These are phyloP conservation scores for Cymbopogon citratus DNA, from an alignment of 176 grass and related monocot species.

Conservation along the genomic window DNA sequence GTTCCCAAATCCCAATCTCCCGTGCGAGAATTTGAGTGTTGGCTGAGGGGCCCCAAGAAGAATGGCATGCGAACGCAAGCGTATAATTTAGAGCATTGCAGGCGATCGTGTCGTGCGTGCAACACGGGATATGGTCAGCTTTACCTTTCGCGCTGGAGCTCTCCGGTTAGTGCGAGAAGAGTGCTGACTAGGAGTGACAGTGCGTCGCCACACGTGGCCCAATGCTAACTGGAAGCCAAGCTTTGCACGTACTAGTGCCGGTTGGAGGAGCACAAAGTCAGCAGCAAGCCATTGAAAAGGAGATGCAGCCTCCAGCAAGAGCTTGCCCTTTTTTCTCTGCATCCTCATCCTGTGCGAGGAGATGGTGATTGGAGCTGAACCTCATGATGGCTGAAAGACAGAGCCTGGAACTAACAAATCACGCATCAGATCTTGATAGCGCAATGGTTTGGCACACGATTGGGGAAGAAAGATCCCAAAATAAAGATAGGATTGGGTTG, in stretches of 20 bases:
- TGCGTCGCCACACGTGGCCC: constrained; percentile 25
- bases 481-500: constrained; percentile 7
- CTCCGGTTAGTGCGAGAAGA: constrained; percentile 8
- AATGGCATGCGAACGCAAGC: neutral
- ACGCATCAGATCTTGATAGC: constrained; percentile 41
- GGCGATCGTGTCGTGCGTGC: neutral
- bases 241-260: constrained; percentile 32
- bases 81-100: neutral
- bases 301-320: constrained; percentile 6
- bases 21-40: too few relatives aligned
- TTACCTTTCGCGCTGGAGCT: neutral
- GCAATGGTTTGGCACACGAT: neutral
- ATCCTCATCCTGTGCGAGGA: constrained; percentile 11
- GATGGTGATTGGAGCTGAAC: constrained; percentile 26
- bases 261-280: constrained; percentile 36
- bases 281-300: constrained; percentile 10
- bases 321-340: neutral
- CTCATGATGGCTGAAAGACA: constrained; percentile 32
- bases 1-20: neutral
- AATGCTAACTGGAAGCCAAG: constrained; percentile 42
- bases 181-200: constrained; percentile 33
- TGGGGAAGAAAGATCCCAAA: neutral
- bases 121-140: constrained; percentile 3
- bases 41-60: neutral
- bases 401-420: constrained; percentile 37